A percentile compares a stretch with the other conserved stretches of the same genome.
These are phyloP conservation scores for Pichia manshurica DNA, from an alignment of 805 yeast species.

Conservation along the genomic window DNA sequence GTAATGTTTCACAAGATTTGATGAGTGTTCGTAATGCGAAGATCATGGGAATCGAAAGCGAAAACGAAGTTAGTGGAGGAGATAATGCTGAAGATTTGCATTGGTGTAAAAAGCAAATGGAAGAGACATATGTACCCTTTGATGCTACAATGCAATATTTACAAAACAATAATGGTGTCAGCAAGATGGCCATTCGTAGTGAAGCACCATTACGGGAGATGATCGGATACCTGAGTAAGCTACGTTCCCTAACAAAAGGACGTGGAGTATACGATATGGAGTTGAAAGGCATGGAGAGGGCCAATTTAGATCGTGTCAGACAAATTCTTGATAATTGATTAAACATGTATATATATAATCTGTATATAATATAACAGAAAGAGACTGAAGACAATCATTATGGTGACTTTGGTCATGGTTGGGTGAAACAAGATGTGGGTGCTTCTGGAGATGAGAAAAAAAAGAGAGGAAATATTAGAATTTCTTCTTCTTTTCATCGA, in stretches of 20 bases:
- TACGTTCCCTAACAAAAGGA: constrained; percentile 85
- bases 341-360: neutral
- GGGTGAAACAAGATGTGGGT: too few species aligned
- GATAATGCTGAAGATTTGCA: constrained; percentile 26
- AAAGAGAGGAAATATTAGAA: constrained; percentile 6
- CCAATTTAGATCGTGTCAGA: constrained; percentile 45
- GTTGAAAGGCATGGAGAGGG: constrained; percentile 66
- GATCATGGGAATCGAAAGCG: constrained; percentile 69
- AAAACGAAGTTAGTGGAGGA: constrained; percentile 24
- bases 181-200: constrained; percentile 61
- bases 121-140: constrained; percentile 63
- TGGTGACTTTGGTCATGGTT: neutral
- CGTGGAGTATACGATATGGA: constrained; percentile 79
- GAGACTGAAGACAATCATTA: too few species aligned
- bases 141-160: constrained; percentile 53
- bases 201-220: constrained; percentile 81
- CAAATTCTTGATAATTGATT: constrained; percentile 26
- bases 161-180: constrained; percentile 21
- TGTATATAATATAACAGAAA: too few species aligned
- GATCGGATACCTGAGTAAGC: constrained; percentile 77
- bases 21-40: constrained; percentile 72
- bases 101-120: constrained; percentile 54
- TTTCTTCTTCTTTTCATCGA: constrained; percentile 89
- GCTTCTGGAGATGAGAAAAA: neutral
- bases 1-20: constrained; percentile 79